Conservation (phyloP, 1,284 basidiomycete species). For the Ustilago hordei region DNA sequence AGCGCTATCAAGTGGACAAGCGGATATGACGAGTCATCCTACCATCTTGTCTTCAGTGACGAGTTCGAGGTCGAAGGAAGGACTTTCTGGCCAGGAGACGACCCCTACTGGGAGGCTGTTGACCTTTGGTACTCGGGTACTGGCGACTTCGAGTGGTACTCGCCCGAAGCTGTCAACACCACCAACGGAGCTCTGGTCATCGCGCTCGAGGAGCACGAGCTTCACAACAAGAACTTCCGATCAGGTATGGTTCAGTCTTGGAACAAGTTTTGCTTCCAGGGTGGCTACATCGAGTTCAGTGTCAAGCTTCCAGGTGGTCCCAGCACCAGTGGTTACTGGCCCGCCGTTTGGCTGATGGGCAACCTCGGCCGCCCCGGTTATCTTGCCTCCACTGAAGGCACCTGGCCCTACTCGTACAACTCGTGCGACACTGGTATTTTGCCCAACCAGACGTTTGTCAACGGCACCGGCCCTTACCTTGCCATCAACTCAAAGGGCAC, state of each 20-base stretch:
- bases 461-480: constrained; percentile 53
- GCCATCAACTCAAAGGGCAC: constrained; percentile 38
- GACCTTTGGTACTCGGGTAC: constrained; percentile 69
- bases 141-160: constrained; percentile 69
- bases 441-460: constrained; percentile 58
- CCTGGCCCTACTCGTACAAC: constrained; percentile 71
- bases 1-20: constrained; percentile 42
- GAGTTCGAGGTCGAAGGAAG: constrained; percentile 80
- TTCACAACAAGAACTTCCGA: constrained; percentile 66
- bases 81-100: constrained; percentile 71
- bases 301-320: constrained; percentile 57
- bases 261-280: constrained; percentile 70
- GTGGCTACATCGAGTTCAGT: constrained; percentile 66
- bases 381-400: constrained; percentile 64
- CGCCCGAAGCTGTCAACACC: constrained; percentile 65
- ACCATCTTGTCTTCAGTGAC: constrained; percentile 77
- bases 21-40: constrained; percentile 41
- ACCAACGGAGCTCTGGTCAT: constrained; percentile 59
- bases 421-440: constrained; percentile 68
- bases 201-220: constrained; percentile 52
- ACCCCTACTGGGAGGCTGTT: constrained; percentile 67
- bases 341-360: constrained; percentile 68
- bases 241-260: constrained; percentile 68
- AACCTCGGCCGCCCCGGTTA: constrained; percentile 68
- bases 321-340: constrained; percentile 72